Conservation (phyloP, 441 rosid genomes). For the Rhodomyrtus psidioides region DNA sequence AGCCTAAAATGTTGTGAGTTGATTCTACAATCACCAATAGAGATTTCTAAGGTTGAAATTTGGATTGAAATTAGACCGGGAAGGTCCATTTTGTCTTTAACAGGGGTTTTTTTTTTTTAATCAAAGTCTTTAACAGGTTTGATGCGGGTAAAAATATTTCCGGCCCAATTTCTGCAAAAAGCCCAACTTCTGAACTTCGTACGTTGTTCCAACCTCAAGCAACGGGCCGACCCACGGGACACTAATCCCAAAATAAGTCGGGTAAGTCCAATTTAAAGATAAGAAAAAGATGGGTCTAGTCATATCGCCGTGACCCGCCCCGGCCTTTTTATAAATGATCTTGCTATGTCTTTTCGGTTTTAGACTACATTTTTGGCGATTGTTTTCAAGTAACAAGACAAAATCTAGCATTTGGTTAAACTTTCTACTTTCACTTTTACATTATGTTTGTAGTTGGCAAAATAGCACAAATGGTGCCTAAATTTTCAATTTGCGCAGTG, state of each 20-base stretch:
- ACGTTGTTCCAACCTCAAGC: not conserved
- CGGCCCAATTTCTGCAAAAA: not conserved
- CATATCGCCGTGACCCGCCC: not conserved
- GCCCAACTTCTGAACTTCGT: not conserved
- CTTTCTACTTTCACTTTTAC: not conserved
- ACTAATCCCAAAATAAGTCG: not conserved
- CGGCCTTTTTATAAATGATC: not conserved
- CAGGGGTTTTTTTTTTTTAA: too few species aligned
- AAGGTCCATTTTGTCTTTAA: not conserved
- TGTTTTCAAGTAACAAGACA: not conserved
- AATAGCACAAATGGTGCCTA: not conserved
- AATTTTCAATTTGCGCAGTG: not conserved
- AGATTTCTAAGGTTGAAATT: not conserved
- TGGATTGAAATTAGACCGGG: not conserved
- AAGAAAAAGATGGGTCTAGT: not conserved
- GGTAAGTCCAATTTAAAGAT: not conserved
- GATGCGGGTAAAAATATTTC: not conserved
- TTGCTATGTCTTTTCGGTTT: not conserved
- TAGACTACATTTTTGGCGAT: not conserved
- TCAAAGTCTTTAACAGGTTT: not conserved
- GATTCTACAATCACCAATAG: not conserved
- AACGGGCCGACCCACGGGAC: not conserved
- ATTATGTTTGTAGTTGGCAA: not conserved
- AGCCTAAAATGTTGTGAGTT: not conserved
- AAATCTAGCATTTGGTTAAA: not conserved